A percentile compares a stretch with the other conserved stretches of the same genome.
These are phyloP conservation scores for Artomyces pyxidatus DNA, from an alignment of 768 basidiomycete genomes.

Conservation along the genomic window DNA sequence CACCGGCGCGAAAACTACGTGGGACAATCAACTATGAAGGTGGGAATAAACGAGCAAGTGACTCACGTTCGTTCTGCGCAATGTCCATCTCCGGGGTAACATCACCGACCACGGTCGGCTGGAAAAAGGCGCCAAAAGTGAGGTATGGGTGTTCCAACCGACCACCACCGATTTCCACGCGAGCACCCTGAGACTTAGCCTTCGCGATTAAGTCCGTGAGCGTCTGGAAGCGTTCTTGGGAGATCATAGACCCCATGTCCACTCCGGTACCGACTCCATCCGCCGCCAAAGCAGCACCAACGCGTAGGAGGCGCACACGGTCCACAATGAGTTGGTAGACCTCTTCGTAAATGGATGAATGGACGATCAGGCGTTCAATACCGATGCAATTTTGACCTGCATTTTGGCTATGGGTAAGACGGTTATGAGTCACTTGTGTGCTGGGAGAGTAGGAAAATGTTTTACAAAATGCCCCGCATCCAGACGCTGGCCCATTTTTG, in stretches of 20 bases:
- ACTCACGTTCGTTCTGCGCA: constrained; percentile 72
- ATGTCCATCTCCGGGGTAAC: constrained; percentile 66
- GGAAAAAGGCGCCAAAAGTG: constrained; percentile 73
- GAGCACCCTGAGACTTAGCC: constrained; percentile 63
- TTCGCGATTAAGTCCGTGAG: constrained; percentile 60
- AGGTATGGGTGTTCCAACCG: constrained; percentile 58
- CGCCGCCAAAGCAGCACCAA: constrained; percentile 66
- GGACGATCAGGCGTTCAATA: constrained; percentile 88
- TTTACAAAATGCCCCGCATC: constrained; percentile 91
- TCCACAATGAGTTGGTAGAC: constrained; percentile 58
- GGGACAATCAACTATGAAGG: neutral
- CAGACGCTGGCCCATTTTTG: constrained; percentile 71
- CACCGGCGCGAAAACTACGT: constrained; percentile 84
- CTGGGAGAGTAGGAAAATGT: neutral
- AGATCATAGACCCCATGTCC: constrained; percentile 71
- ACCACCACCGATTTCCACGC: constrained; percentile 54
- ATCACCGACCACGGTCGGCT: constrained; percentile 79
- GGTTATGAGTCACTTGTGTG: neutral
- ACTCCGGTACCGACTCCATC: constrained; percentile 66
- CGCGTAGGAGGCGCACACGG: constrained; percentile 62
- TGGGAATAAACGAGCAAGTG: neutral
- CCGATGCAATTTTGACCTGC: constrained; percentile 97
- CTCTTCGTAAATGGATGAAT: constrained; percentile 65
- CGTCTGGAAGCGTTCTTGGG: constrained; percentile 28
- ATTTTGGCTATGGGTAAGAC: constrained; percentile 55